These are phyloP conservation scores for Myxozyma monticola DNA, from an alignment of 805 yeast species.

Conservation along the genomic window DNA sequence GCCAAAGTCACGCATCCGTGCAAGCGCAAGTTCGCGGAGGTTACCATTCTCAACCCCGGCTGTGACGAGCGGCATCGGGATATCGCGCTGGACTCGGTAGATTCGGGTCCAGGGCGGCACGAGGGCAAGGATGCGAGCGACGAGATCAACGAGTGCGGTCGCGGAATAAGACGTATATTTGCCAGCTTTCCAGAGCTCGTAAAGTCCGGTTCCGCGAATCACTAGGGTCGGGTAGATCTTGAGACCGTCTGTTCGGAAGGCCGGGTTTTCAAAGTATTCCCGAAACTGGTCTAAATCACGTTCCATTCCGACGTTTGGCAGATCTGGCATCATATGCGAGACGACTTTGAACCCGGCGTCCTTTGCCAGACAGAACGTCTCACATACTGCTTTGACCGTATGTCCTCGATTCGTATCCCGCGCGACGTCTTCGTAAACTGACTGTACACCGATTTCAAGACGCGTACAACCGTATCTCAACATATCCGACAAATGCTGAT, in stretches of 20 bases:
- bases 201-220: slow-evolving; percentile 94
- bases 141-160: slow-evolving; percentile 87
- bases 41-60: slow-evolving; percentile 98
- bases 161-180: slow-evolving; percentile 93
- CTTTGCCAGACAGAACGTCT: slow-evolving; percentile 92
- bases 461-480: slow-evolving; percentile 94
- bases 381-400: slow-evolving; percentile 93
- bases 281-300: slow-evolving; percentile 93
- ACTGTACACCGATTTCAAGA: slow-evolving; percentile 94
- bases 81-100: slow-evolving; percentile 97
- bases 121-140: slow-evolving; percentile 90
- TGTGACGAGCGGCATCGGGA: slow-evolving; percentile 97
- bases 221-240: slow-evolving; percentile 95
- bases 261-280: slow-evolving; percentile 96
- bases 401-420: slow-evolving; percentile 98
- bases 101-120: slow-evolving; percentile 99
- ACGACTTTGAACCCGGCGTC: slow-evolving; percentile 98
- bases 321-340: slow-evolving; percentile 99
- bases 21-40: slow-evolving; percentile 88
- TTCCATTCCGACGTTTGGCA: slow-evolving; percentile 98
- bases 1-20: slow-evolving; percentile 98
- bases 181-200: slow-evolving; percentile 97
- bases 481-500: slow-evolving; percentile 94
- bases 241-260: slow-evolving; percentile 93
- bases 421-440: slow-evolving; percentile 97